Base-by-base conservation (phyloP, 1,284 basidiomycete genomes). In the Volvariella volvacea region DNA sequence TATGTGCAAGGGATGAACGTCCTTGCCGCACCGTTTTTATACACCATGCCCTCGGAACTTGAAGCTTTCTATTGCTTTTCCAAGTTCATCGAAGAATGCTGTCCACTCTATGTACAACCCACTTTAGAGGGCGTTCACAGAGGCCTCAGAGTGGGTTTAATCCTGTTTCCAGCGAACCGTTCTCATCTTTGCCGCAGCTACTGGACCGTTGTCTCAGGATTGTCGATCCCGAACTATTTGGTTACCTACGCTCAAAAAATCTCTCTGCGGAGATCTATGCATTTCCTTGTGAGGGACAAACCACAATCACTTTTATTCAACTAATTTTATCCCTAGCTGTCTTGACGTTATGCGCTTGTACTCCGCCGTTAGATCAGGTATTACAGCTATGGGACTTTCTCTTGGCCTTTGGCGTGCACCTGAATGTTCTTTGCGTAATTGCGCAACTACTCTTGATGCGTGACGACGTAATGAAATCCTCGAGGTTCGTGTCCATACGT, bases 1-100 rank as follows among this genome's bases (percentile, higher is more conserved):
- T 97, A 97, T 57, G 92, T 97, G 8, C 94, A 96, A 65, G 94
- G 94, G 28, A 97, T 98, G 93, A 99, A 99, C 62, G 95, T 98
- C 31, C 79, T 99, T 22, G 92, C 93, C 14, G 95, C 95, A 0
- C 95, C 95, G 0, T 98, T 98, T 63, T 74, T 99, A 33, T 98
- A 96, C 61, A 91, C 89, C 8, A 88, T 97, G 80, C 91, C 92
- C 1, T 92, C 90, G 4, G 92, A 99, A 64, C 66, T 98, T 8
- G 95, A 99, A 63, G 95, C 95, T 0, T 99, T 97, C 65, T 89
- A 86, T 48, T 96, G 91, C 64, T 98, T 98, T 59, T 80, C 89
- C 22, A 85, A 85, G 51, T 97, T 99, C 59, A 96, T 98, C 55
- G 93, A 97, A 66, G 78, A 86, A 47, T 84, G 78, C 10, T 97